Base-by-base conservation (phyloP, 768 basidiomycete genomes). In the Brasilioporus rufonigricans region DNA sequence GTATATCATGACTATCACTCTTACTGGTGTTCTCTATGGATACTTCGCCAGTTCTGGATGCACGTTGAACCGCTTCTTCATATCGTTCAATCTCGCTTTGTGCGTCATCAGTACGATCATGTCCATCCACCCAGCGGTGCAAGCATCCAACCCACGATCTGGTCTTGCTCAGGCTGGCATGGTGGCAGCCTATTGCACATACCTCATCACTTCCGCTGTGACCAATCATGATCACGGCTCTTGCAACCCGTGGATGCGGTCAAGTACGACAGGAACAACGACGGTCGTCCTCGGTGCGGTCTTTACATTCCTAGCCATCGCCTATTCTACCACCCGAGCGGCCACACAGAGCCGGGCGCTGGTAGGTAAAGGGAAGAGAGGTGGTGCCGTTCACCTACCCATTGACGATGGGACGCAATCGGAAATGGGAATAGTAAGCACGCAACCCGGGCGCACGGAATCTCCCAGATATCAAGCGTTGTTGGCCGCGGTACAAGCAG, bases 151-250 rank as follows among this genome's bases (percentile, higher is more conserved):
- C 66, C 91, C 96, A 12, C 89, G 91, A 49, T 95, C 93, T 10
- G 97, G 97, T 5, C 83, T 99, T 7, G 93, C 93, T 1, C 97
- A 98, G 67, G 87, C 93, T 8, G 86, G 90, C 44, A 95, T 98
- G 89, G 96, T 99, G n/a, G 91, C 91, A 4, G 91, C 87, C 2
- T 99, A 99, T 71, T 97, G 92, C 75, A 93, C 94, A 3, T 99
- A 99, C 70, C 86, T 99, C 56, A 84, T 92, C 62, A 89, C 92
- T 29, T 94, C 91, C 18, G 97, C 97, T 4, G 85, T 99, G 54
- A 89, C 87, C 57, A 98, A 98, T 67, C 92, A 96, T 72, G 84
- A 84, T 9, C 89, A 95, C 63, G 78, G 83, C 51, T 74, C 78
- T 21, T 99, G 97, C 77, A 98, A 98, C 70, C 97, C 97, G 0